phyloP scores from a whole-genome alignment of 2,329 filamentous ascomycete genomes.

The Apiospora pterosperma region DNA sequence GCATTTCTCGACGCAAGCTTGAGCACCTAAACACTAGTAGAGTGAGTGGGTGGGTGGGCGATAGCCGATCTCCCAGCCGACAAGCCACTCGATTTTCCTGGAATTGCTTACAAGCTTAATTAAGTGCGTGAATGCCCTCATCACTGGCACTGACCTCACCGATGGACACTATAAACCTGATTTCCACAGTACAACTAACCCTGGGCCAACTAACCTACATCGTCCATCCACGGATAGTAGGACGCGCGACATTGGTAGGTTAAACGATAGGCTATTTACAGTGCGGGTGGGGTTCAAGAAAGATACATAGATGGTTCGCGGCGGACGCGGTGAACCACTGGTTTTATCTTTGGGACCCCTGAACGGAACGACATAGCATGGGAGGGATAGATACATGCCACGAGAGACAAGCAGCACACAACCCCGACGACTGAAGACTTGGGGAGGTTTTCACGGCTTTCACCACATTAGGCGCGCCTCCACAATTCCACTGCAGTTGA shows the following conservation, averaged over 20 bases:
- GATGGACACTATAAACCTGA: background rate
- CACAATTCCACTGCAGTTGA: background rate
- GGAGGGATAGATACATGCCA: too few species aligned
- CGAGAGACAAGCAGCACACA: background rate
- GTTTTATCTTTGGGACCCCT: background rate
- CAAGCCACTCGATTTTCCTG: background rate
- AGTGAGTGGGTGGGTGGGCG: background rate
- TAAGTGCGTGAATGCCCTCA: background rate
- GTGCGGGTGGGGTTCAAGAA: background rate
- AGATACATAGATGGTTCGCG: background rate
- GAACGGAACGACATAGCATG: background rate
- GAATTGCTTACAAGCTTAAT: background rate
- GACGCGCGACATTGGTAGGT: background rate
- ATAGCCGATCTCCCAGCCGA: constrained; percentile 1
- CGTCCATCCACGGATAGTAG: background rate
- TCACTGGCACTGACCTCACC: background rate
- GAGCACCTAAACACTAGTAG: background rate
- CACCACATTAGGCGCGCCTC: background rate
- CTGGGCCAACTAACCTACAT: too few species aligned
- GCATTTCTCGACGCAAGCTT: background rate
- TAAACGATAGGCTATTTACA: background rate
- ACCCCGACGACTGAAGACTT: background rate
- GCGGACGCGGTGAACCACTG: too few species aligned
- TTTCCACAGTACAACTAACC: background rate
- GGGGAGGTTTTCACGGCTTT: background rate